Conservation (phyloP, 495 filamentous ascomycete genomes). For the Viridothelium virens region DNA sequence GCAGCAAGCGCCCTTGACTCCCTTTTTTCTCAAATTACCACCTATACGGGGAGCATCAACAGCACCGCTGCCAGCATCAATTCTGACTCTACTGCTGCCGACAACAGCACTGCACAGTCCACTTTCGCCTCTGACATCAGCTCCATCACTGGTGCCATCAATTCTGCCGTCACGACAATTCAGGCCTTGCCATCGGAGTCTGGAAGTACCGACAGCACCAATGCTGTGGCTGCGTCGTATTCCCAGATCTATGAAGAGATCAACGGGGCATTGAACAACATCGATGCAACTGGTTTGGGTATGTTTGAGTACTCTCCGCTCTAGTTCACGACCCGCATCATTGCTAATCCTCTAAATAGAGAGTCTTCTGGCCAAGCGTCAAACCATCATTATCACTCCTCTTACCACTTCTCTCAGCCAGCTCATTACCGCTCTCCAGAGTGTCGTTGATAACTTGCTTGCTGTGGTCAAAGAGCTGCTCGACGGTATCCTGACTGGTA, state of each 20-base stretch:
- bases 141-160: constrained; percentile 20
- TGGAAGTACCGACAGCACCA: constrained; percentile 15
- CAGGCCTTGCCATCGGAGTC: constrained; percentile 9
- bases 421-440: constrained; percentile 20
- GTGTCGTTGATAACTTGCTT: constrained; percentile 26
- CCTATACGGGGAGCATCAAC: constrained; percentile 26
- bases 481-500: constrained; percentile 23
- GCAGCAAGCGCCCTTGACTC: constrained; percentile 25
- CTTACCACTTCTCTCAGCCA: constrained; percentile 21
- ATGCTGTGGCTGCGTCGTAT: constrained; percentile 17
- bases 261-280: constrained; percentile 25
- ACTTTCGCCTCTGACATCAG: constrained; percentile 18
- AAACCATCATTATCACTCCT: constrained; percentile 7
- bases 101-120: constrained; percentile 23
- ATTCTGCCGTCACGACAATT: constrained; percentile 16
- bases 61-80: constrained; percentile 20
- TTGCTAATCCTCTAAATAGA: not conserved
- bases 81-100: constrained; percentile 14
- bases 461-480: constrained; percentile 23
- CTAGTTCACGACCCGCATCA: too few species aligned
- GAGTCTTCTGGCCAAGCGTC: constrained; percentile 2
- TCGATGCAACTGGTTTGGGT: constrained; percentile 25
- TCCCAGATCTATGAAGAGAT: constrained; percentile 23
- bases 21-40: constrained; percentile 24
- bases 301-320: not conserved